These are phyloP conservation scores for Eucalyptus curtisii DNA, from an alignment of 345 rosid genomes.

Conservation along the genomic window DNA sequence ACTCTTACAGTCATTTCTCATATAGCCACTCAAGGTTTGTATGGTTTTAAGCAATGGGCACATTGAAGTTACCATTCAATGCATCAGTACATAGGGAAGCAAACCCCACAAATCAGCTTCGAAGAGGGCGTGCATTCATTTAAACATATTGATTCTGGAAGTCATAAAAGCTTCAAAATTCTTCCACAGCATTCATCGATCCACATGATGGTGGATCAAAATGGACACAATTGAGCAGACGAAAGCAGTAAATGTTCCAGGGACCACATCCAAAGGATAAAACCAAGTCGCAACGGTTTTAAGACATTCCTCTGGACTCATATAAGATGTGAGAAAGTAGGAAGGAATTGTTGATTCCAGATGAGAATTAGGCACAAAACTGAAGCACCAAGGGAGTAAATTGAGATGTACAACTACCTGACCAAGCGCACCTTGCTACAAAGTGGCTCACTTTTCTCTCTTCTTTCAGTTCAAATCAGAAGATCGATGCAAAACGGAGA, in stretches of 20 bases:
- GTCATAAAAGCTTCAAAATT: too few species aligned
- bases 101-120: too few species aligned
- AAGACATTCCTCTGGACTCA: neutral
- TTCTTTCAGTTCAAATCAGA: neutral
- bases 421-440: neutral
- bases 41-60: too few species aligned
- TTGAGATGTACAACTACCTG: neutral
- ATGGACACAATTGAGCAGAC: neutral
- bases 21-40: neutral
- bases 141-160: too few species aligned
- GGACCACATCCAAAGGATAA: neutral
- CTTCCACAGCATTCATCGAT: too few species aligned
- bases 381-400: neutral
- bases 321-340: neutral
- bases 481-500: fast-evolving
- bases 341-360: neutral
- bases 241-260: neutral
- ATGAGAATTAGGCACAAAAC: neutral
- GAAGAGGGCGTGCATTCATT: too few species aligned
- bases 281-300: neutral
- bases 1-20: too few species aligned
- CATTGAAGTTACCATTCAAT: too few species aligned
- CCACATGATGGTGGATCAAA: neutral
- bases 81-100: too few species aligned
- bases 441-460: neutral